Evolutionary conservation across 2,329 filamentous ascomycete species (phyloP), one percentile per base, ranked within the genome.

Genomic region (Cordyceps militaris): DNA sequence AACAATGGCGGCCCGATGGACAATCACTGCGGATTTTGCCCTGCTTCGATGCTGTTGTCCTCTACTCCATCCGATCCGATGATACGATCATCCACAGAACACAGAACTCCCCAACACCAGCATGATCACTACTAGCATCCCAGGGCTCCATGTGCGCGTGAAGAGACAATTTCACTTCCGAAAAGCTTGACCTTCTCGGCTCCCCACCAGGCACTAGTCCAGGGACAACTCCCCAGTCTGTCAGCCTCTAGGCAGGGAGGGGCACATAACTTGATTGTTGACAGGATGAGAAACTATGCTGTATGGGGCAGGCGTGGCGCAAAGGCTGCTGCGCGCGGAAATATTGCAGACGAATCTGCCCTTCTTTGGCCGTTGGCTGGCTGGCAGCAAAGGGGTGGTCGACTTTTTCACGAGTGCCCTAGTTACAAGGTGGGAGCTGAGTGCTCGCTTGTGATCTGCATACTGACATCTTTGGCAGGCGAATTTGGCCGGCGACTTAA

Each of bases 171-270:
- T 54, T 43, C 11, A n/a, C 13, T 5, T 16, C 38, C 21, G 8
- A 16, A 16, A 23, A 14, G 36, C 36, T 13, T 21, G 34, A 28
- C 36, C 24, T 23, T 19, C 30, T 24, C 19, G 36, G 14, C 51
- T 54, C 51, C 34, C 51, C 51, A 54, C 51, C 51, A 32, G 34
- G 19, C 38, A 24, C 51, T 54, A 54, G 51, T 26, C 26, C 38
- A 54, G 51, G 51, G 50, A 40, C 4, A n/a, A 50, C 32, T 23
- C 48, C 48, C 48, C 14, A 34, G 40, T 16, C 48, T 23, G n/a
- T 19, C 30, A 21, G 26, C 23, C 13, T 23, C 48, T 36, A 40
- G 32, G 48, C 48, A 51, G 23, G 48, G 48, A 23, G 32, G 23
- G 6, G 24, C 4, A 19, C 13, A 19, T 19, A 23, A 19, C 10